Base-by-base conservation (phyloP, 768 basidiomycete genomes). In the Tremella fuciformis region DNA sequence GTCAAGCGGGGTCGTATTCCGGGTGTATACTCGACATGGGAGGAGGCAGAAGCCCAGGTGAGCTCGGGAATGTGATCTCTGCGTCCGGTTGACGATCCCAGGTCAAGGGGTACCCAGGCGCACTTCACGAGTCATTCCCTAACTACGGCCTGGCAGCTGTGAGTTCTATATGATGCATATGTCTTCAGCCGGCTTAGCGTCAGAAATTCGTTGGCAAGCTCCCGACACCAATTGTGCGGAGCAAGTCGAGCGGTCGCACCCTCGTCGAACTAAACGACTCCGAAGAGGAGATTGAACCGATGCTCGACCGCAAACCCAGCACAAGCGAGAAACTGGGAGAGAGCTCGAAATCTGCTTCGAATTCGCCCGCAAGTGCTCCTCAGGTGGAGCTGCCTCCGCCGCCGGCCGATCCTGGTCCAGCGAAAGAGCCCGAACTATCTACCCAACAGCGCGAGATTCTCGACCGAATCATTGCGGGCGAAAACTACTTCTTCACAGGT, bases 401-500 rank as follows among this genome's bases (percentile, higher is more conserved):
- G 11, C 18, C 62, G 9, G 2, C 18, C 37, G 50, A 57, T 1
- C 59, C 55, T 16, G 44, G 15, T 37, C 42, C 25, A 19, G 24
- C 39, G 18, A 1, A 38, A 9, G 67, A 64, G 8, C 65, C 65
- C 8, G 8, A 3, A 1, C 53, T 70, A 25, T 64, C 69, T 9
- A 19, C 53, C 19, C 67, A 70, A 50, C 69, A 70, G 50, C 18
- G 41, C n/a, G 44, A 56, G 8, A 67, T 70, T 41, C 63, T 73
- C 7, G 41, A 49, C 3, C 48, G 61, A 19, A 66, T 73, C 25
- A 13, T 71, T 21, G 18, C 82, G 6, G 85, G 84, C 2, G 75
- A 85, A 29, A 93, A 85, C 68, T 70, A 94, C 29, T 99, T 99
- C 70, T 99, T 97, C 76, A 98, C 94, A 1, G 96, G 94, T 19